Percentiles rank a stretch among this genome's conserved stretches.
Evolutionary conservation across 2,329 filamentous ascomycete genomes (phyloP).

Genomic region (Neoscytalidium dimidiatum): DNA sequence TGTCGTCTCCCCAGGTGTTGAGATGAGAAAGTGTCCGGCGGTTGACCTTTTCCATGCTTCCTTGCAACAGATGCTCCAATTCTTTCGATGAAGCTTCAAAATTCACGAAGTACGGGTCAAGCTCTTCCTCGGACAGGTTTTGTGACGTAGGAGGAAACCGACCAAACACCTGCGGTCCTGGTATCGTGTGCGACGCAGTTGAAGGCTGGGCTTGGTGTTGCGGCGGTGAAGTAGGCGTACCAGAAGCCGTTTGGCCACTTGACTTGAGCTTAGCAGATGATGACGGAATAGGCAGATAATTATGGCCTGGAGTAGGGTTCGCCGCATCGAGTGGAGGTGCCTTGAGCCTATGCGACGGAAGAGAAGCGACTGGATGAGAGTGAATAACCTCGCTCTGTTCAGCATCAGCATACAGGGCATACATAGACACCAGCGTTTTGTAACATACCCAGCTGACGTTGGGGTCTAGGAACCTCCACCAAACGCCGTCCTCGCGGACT

Average conservation of each 20-base stretch:
- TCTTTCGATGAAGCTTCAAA: conserved; percentile 93
- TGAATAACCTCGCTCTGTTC: conserved; percentile 87
- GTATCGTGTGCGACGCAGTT: conserved; percentile 57
- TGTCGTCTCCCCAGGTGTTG: conserved; percentile 78
- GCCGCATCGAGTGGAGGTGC: conserved; percentile 93
- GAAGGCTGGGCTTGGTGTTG: conserved; percentile 52
- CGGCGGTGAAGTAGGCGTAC: conserved; percentile 58
- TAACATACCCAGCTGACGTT: conserved; percentile 91
- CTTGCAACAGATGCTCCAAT: conserved; percentile 81
- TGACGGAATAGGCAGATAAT: conserved; percentile 82
- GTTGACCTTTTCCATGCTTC: conserved; percentile 96
- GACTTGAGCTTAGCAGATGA: conserved; percentile 81
- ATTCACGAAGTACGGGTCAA: conserved; percentile 93
- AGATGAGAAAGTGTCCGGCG: conserved; percentile 84
- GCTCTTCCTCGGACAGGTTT: conserved; percentile 79
- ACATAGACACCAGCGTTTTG: background rate
- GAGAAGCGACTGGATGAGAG: conserved; percentile 83
- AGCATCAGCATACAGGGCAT: conserved; percentile 13
- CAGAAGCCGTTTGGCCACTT: conserved; percentile 45
- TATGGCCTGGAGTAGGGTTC: conserved; percentile 86
- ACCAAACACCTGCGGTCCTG: conserved; percentile 66
- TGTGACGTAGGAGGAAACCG: conserved; percentile 81
- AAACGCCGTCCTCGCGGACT: conserved; percentile 88
- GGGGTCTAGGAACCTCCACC: conserved; percentile 96
- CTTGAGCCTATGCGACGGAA: conserved; percentile 92